Conservation (phyloP, 257 asterid species). For the Plantago elongata region DNA sequence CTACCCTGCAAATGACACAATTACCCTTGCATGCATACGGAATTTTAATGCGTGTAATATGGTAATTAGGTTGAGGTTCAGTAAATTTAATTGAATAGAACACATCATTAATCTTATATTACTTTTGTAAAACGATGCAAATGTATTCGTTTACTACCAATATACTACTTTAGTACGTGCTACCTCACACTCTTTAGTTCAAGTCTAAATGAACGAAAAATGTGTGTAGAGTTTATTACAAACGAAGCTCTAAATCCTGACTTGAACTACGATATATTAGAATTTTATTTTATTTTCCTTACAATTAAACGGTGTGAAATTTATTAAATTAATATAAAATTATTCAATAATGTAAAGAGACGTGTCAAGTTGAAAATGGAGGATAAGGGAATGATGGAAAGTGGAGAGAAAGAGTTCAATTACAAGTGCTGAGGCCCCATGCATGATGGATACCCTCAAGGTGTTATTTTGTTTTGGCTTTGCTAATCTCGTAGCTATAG, state of each 20-base stretch:
- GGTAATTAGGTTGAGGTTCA: too few relatives aligned
- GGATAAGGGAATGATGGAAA: constrained; percentile 3
- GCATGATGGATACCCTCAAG: constrained; percentile 49
- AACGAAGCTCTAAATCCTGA: too few relatives aligned
- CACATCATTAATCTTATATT: constrained; percentile 4
- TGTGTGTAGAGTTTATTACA: too few relatives aligned
- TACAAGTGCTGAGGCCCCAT: constrained; percentile 35
- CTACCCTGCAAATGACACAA: constrained; percentile 20
- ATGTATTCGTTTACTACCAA: too few relatives aligned
- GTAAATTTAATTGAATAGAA: too few relatives aligned
- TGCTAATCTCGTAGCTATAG: not conserved
- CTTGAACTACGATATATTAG: too few relatives aligned
- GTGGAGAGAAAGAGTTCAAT: constrained; percentile 20
- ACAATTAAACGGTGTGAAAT: too few relatives aligned
- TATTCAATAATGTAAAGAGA: not conserved
- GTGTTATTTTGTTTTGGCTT: constrained; percentile 44
- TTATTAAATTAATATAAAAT: too few relatives aligned
- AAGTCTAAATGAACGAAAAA: too few relatives aligned
- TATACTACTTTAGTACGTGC: too few relatives aligned
- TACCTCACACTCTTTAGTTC: too few relatives aligned
- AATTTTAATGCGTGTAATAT: constrained; percentile 6
- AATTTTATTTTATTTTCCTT: too few relatives aligned
- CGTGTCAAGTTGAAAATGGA: constrained; percentile 15
- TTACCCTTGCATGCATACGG: constrained; percentile 25
- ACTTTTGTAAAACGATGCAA: not conserved